These are phyloP conservation scores for Trichaptum fuscoviolaceum DNA, from an alignment of 768 basidiomycete genomes.

Conservation along the genomic window DNA sequence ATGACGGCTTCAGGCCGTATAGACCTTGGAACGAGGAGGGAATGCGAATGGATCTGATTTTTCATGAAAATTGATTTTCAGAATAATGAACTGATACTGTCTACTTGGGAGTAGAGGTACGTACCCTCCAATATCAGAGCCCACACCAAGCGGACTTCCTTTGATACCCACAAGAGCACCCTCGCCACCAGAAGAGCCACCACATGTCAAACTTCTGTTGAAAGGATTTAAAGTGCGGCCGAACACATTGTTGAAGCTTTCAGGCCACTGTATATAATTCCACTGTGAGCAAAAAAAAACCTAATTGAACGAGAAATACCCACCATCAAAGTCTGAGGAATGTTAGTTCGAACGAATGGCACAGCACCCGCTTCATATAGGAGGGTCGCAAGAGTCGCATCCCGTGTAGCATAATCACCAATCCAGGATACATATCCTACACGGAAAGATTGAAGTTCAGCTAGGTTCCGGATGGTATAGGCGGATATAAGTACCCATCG, in stretches of 20 bases:
- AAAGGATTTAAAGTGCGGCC: constrained; percentile 74
- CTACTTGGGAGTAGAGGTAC: constrained; percentile 9
- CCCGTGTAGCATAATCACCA: constrained; percentile 49
- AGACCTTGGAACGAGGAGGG: constrained; percentile 63
- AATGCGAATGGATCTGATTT: constrained; percentile 61
- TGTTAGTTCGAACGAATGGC: constrained; percentile 65
- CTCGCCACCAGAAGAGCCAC: constrained; percentile 86
- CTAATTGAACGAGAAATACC: constrained; percentile 9
- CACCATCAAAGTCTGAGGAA: constrained; percentile 77
- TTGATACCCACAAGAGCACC: constrained; percentile 63
- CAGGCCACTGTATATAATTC: constrained; percentile 49
- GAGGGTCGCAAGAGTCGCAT: constrained; percentile 61
- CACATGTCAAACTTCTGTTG: constrained; percentile 64
- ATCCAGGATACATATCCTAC: constrained; percentile 72
- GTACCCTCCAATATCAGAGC: constrained; percentile 79
- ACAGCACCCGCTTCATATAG: constrained; percentile 64
- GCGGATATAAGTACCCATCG: constrained; percentile 42
- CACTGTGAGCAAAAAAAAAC: too few species aligned
- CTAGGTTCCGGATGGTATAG: background rate
- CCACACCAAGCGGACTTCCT: constrained; percentile 54
- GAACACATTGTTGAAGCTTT: constrained; percentile 75
- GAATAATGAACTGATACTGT: too few species aligned
- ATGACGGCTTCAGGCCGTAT: constrained; percentile 70
- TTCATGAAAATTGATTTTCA: background rate
- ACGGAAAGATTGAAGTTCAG: background rate